These are phyloP conservation scores for Pythium periplocum DNA, from an alignment of 352 stramenopile genomes.

Conservation along the genomic window DNA sequence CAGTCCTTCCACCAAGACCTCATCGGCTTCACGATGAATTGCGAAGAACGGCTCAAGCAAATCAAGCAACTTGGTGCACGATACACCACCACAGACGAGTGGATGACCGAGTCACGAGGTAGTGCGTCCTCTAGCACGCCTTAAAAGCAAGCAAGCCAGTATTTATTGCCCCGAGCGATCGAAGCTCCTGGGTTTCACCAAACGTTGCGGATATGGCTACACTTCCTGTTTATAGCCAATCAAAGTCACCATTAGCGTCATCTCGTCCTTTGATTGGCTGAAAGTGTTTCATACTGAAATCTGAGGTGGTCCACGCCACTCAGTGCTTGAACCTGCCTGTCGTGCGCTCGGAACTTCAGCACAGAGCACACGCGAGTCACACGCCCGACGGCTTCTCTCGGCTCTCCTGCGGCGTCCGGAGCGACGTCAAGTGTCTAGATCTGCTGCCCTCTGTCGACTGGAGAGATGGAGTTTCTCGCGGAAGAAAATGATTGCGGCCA, in stretches of 20 bases:
- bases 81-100: slow-evolving; percentile 38
- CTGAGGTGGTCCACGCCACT: slow-evolving; percentile 11
- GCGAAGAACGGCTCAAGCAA: slow-evolving; percentile 81
- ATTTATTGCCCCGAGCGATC: slow-evolving; percentile 6
- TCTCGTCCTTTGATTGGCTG: slow-evolving; percentile 12
- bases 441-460: not conserved
- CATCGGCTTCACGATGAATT: slow-evolving; percentile 74
- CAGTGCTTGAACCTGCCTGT: slow-evolving; percentile 4
- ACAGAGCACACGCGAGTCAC: slow-evolving; percentile 1
- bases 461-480: slow-evolving; percentile 80
- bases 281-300: slow-evolving; percentile 5
- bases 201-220: not conserved
- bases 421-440: not conserved
- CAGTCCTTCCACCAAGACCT: slow-evolving; percentile 81
- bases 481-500: slow-evolving; percentile 94
- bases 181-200: too few relatives aligned
- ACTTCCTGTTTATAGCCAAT: slow-evolving; percentile 14
- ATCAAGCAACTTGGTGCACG: slow-evolving; percentile 80
- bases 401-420: not conserved
- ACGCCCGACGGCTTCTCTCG: not conserved
- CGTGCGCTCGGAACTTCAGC: too few relatives aligned
- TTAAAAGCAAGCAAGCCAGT: not conserved
- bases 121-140: too few relatives aligned
- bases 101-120: slow-evolving; percentile 17
- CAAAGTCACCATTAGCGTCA: not conserved